A percentile compares a stretch with the other conserved stretches of the same genome.
Conservation (phyloP, 768 basidiomycete species). For the Tylopilus vinaceipallidus region DNA sequence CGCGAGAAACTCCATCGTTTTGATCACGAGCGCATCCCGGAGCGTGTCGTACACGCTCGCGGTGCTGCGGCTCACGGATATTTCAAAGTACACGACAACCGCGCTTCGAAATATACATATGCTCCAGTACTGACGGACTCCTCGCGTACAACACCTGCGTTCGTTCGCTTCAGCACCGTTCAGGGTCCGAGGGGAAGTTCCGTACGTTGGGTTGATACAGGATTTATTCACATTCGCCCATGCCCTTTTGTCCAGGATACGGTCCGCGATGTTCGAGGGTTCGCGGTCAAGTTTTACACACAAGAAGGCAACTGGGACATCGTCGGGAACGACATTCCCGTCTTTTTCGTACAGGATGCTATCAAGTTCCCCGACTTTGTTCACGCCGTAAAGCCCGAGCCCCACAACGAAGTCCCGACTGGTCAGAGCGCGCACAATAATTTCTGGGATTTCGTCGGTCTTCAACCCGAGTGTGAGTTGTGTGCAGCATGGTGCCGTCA, state of each 20-base stretch:
- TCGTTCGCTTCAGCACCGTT: conserved; percentile 86
- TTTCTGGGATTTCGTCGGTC: conserved; percentile 81
- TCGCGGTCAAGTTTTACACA: conserved; percentile 83
- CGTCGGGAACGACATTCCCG: conserved; percentile 80
- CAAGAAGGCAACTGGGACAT: conserved; percentile 86
- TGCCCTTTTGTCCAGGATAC: conserved; percentile 46
- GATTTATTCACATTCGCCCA: neutral
- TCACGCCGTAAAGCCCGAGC: conserved; percentile 85
- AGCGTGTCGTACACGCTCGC: conserved; percentile 73
- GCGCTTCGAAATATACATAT: conserved; percentile 67
- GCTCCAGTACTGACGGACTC: conserved; percentile 74
- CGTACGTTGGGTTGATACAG: conserved; percentile 40
- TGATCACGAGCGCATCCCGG: conserved; percentile 89
- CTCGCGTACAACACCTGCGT: conserved; percentile 68
- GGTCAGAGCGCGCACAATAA: conserved; percentile 77
- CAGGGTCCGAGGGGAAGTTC: conserved; percentile 80
- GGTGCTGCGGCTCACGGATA: conserved; percentile 80
- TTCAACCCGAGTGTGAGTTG: conserved; percentile 60
- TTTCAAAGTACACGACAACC: conserved; percentile 70
- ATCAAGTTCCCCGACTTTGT: conserved; percentile 86
- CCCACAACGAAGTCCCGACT: conserved; percentile 74
- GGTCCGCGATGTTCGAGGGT: conserved; percentile 84
- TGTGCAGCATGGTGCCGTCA: neutral
- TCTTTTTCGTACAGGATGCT: conserved; percentile 80
- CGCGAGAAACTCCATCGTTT: conserved; percentile 78